Evolutionary conservation across 805 yeast genomes (phyloP), one percentile per base, ranked within the genome.

Genomic region (Kazachstania kunashirensis): DNA sequence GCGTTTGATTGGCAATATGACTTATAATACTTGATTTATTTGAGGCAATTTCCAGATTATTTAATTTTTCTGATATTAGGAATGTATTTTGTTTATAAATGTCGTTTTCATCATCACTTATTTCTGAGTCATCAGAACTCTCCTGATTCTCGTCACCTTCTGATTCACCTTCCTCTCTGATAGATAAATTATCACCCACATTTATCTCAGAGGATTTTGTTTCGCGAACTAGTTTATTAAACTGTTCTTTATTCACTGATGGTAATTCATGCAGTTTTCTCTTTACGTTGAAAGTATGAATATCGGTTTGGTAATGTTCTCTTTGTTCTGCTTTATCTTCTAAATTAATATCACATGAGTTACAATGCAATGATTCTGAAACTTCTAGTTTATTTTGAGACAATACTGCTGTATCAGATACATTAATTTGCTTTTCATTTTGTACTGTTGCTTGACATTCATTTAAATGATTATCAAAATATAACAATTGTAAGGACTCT

Each of bases 1-100:
- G 86, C 0, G 94, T 77, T 47, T 76, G 73, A 0, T 89, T 77
- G 39, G 79, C 75, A 42, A 81, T 50, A 49, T 68, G 75, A 49
- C 79, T 70, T 25, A 68, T 58, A 23, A 23, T 11, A 23, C 11
- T 9, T 11, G 8, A 8, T 11, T 11, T 11, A 9, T 23, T 8
- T 23, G 24, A 23, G n/a, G n/a, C n/a, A n/a, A n/a, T n/a, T 23
- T 23, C 24, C 11, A 9, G 24, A 8, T 23, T 11, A 8, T 23
- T 6, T n/a, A 11, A 24, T 25, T 27, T 29, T 24, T 24, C 5
- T 12, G 9, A 14, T 30, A 47, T 13, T 48, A 35, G 11, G 48
- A 11, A 23, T 47, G 37, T 25, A 51, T 33, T 8, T 31, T 49
- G 47, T 8, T 38, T 38, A 24, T 55, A 57, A 12, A 41, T 44